Conservation (phyloP, 1,284 basidiomycete genomes). For the Megacollybia platyphylla region DNA sequence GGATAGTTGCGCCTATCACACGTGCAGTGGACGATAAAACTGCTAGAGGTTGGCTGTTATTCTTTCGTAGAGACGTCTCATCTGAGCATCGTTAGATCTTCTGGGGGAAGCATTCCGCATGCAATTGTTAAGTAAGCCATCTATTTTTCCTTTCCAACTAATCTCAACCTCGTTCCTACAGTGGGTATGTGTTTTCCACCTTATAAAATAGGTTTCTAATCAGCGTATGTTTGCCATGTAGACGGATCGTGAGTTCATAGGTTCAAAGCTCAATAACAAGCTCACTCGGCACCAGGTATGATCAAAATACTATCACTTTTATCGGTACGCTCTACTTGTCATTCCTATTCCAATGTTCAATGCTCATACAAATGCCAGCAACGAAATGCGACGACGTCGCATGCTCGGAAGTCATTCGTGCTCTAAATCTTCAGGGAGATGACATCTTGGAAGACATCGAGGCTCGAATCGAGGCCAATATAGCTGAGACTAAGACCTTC, state of each 20-base stretch:
- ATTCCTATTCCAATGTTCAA: background rate
- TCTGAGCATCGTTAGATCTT: constrained; percentile 22
- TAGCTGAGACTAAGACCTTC: constrained; percentile 21
- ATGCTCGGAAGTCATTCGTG: constrained; percentile 40
- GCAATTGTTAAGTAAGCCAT: constrained; percentile 44
- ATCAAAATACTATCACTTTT: constrained; percentile 44
- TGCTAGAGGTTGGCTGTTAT: constrained; percentile 28
- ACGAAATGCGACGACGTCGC: constrained; percentile 57
- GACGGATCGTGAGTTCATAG: constrained; percentile 34
- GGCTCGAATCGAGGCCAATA: constrained; percentile 25
- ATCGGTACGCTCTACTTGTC: constrained; percentile 23
- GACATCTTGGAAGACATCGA: constrained; percentile 38
- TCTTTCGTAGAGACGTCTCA: background rate
- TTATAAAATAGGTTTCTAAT: background rate
- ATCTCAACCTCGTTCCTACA: constrained; percentile 8
- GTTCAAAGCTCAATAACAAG: background rate
- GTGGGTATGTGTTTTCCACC: constrained; percentile 19
- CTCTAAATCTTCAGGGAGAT: constrained; percentile 36
- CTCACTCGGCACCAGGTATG: constrained; percentile 24
- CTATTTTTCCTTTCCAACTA: background rate
- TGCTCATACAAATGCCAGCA: constrained; percentile 18
- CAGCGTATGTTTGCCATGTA: constrained; percentile 8
- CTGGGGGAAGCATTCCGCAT: constrained; percentile 49
- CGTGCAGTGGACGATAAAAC: constrained; percentile 47
- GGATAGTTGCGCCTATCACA: constrained; percentile 43